These are phyloP conservation scores for Cordyceps javanica DNA, from an alignment of 2,329 filamentous ascomycete genomes.

Conservation along the genomic window DNA sequence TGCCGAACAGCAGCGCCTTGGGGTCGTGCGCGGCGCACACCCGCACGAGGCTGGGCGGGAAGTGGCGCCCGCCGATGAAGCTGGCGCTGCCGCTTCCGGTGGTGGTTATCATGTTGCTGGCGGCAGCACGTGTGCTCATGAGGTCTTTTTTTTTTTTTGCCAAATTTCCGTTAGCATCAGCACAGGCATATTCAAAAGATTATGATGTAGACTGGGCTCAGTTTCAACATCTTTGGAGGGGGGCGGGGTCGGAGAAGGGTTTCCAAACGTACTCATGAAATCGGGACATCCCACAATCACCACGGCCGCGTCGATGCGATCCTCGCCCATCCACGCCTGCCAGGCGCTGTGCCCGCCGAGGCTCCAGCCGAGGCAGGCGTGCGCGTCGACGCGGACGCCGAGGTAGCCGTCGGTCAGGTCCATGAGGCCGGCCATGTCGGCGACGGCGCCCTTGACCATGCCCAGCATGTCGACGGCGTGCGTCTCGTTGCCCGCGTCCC, in stretches of 20 bases:
- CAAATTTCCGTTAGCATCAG: no score
- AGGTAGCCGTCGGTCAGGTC: conserved; percentile 73
- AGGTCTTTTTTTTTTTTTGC: conserved; percentile 38
- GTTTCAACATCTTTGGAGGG: background rate
- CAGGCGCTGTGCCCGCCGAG: conserved; percentile 84
- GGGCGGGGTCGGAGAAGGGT: background rate
- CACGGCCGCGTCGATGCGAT: conserved; percentile 70
- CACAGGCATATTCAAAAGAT: no score
- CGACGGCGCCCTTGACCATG: conserved; percentile 63
- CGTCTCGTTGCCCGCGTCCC: conserved; percentile 68
- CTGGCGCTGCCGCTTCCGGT: conserved; percentile 49
- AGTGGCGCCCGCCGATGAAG: conserved; percentile 73
- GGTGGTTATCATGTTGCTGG: conserved; percentile 47
- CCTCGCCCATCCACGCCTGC: conserved; percentile 74
- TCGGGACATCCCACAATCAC: conserved; percentile 87
- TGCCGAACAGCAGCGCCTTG: conserved; percentile 63
- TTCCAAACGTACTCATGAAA: conserved; percentile 56
- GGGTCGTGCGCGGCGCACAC: conserved; percentile 66
- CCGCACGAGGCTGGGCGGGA: conserved; percentile 62
- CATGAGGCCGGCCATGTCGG: conserved; percentile 70
- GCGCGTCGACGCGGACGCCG: conserved; percentile 44
- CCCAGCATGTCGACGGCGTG: conserved; percentile 94
- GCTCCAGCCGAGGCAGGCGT: conserved; percentile 76
- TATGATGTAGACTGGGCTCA: no score
- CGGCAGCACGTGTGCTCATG: conserved; percentile 70